Evolutionary conservation across 2,329 filamentous ascomycete genomes (phyloP).

Genomic region (Alternaria gaisen): DNA sequence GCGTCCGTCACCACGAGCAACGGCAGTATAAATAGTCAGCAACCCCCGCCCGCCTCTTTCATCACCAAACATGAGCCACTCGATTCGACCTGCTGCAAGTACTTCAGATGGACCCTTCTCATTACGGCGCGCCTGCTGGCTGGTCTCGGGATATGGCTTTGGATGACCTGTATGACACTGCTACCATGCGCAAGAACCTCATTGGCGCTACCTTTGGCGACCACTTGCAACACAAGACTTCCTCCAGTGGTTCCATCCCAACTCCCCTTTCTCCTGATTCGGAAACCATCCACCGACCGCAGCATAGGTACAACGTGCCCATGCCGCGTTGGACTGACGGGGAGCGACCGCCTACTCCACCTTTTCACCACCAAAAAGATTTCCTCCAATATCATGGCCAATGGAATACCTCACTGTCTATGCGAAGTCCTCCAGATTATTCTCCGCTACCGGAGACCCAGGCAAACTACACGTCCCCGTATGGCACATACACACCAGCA

Average conservation of each 20-base stretch:
- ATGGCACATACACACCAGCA: background rate
- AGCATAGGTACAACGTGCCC: background rate
- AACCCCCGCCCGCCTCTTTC: background rate
- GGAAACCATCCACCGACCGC: background rate
- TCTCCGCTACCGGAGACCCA: background rate
- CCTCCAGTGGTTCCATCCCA: constrained; percentile 4
- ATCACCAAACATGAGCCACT: constrained; percentile 1
- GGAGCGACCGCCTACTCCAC: constrained; percentile 8
- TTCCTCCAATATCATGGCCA: background rate
- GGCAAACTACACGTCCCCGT: background rate
- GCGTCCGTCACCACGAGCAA: constrained; percentile 11
- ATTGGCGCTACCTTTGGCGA: background rate
- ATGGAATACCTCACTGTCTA: background rate
- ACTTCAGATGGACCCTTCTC: constrained; percentile 14
- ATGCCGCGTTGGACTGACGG: background rate
- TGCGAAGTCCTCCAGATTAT: background rate
- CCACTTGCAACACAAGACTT: background rate
- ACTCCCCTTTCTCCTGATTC: constrained; percentile 1
- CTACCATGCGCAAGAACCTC: background rate
- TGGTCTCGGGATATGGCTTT: background rate
- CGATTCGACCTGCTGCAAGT: constrained; percentile 2
- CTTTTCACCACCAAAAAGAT: constrained; percentile 8
- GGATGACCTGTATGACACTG: constrained; percentile 7
- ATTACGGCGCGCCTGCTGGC: constrained; percentile 1
- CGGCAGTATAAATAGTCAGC: constrained; percentile 9